Evolutionary conservation across 2,329 filamentous ascomycete genomes (phyloP), one percentile per base, ranked within the genome.

Genomic region (Chaetomiaceae sp.): DNA sequence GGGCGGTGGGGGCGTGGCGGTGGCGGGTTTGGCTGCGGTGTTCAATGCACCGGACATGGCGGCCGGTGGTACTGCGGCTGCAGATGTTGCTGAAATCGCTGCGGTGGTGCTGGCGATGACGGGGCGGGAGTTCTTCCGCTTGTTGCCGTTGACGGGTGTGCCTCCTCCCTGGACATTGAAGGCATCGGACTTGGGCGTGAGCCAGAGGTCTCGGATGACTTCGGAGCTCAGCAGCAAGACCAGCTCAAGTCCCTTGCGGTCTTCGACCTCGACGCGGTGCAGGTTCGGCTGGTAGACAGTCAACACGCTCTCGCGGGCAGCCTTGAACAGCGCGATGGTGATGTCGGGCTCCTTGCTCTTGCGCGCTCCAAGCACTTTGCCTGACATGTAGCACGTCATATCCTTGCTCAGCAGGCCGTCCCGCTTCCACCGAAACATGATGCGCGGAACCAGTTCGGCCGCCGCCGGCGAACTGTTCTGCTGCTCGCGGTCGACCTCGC

Each of bases 271-370:
- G 10, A 97, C 84, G 6, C 93, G 77, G 51, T 85, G 83, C 60
- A 97, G 74, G 62, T 97, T 97, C 5, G 91, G 87, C 65, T 98
- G 87, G 69, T 97, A 96, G 34, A 98, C 76, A 2, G 90, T 95
- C 48, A 97, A 67, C 24, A 65, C 62, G 29, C 68, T 70, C 57
- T 90, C 86, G 38, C 71, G 68, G 20, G 83, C 73, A 15, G 78
- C 76, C 55, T 84, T 82, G 72, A 90, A 95, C 58, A 97, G 77
- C 2, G 88, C 89, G n/a, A 97, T 76, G 0, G 89, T 90, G 56
- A 97, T 97, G 66, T 97, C 93, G 0, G 93, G 91, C 63, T 98
- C 93, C 62, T 87, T 91, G 69, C 75, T 86, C 71, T 87, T 87
- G 66, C 83, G 87, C 18, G 78, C 80, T 24, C 78, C 79, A 0